Conservation (phyloP, 73 alveolate genomes). For the Paramecium bursaria region DNA sequence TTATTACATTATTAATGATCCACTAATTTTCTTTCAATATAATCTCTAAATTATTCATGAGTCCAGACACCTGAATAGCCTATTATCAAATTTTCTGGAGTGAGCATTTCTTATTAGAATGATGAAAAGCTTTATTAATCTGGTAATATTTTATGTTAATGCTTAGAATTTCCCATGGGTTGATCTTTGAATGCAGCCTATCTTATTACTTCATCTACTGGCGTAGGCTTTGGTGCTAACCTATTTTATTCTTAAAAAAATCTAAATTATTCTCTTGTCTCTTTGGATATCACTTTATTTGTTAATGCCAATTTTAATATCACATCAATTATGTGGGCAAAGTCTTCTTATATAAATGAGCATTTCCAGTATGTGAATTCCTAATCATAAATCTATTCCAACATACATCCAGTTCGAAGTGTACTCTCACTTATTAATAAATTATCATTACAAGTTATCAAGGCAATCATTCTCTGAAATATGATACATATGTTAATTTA, state of each 20-base stretch:
- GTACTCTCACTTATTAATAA: slow-evolving; percentile 2
- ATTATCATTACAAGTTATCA: slow-evolving; percentile 13
- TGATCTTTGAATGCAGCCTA: slow-evolving; percentile 37
- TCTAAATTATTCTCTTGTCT: slow-evolving; percentile 16
- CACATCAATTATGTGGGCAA: slow-evolving; percentile 31
- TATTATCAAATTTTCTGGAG: slow-evolving; percentile 31
- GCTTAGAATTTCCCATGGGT: slow-evolving; percentile 28
- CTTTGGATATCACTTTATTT: slow-evolving; percentile 9
- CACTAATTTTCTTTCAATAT: slow-evolving; percentile 49
- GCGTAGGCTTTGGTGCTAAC: not conserved
- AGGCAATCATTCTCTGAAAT: slow-evolving; percentile 35
- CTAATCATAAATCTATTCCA: not conserved
- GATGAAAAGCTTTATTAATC: slow-evolving; percentile 1
- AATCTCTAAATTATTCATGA: slow-evolving; percentile 54
- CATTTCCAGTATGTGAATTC: slow-evolving; percentile 57
- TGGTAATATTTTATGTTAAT: not conserved
- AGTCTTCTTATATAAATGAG: slow-evolving; percentile 52
- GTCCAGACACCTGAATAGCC: slow-evolving; percentile 48
- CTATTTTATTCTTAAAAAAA: no score
- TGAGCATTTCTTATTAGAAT: slow-evolving; percentile 54
- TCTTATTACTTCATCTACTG: slow-evolving; percentile 34
- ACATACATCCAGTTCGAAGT: slow-evolving; percentile 5
- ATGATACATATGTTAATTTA: slow-evolving; percentile 56
- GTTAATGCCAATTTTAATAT: slow-evolving; percentile 7
- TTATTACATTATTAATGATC: slow-evolving; percentile 41